Conservation (phyloP, 495 filamentous ascomycete genomes). For the Penicillium dipodomyicola region DNA sequence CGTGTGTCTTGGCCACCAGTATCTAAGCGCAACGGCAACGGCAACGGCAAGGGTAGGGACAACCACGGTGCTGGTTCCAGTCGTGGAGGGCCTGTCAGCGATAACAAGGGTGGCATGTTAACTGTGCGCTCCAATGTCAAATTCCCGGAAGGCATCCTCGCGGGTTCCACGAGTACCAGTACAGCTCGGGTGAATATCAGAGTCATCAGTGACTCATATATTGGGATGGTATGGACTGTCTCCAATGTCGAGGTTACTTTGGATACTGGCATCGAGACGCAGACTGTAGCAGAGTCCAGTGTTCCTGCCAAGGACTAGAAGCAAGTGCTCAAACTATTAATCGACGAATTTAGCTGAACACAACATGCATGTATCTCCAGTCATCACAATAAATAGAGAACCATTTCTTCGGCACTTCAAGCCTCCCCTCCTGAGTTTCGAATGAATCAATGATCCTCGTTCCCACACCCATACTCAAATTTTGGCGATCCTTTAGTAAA, state of each 20-base stretch:
- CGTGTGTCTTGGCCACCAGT: constrained; percentile 68
- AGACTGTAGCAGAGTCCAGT: constrained; percentile 28
- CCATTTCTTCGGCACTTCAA: constrained; percentile 24
- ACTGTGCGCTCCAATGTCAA: constrained; percentile 52
- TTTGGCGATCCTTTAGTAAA: neutral
- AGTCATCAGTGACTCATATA: constrained; percentile 82
- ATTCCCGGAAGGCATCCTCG: constrained; percentile 50
- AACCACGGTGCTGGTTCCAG: constrained; percentile 23
- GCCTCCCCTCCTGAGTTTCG: constrained; percentile 50
- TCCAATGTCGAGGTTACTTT: constrained; percentile 30
- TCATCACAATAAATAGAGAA: constrained; percentile 27
- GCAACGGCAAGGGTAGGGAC: constrained; percentile 19
- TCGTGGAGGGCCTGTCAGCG: constrained; percentile 24
- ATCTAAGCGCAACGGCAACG: constrained; percentile 25
- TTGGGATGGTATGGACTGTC: constrained; percentile 69
- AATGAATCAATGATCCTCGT: constrained; percentile 51
- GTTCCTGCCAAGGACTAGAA: constrained; percentile 20
- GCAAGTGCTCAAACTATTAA: constrained; percentile 5
- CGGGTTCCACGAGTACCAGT: constrained; percentile 18
- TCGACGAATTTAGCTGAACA: neutral
- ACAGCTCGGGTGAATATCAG: constrained; percentile 58
- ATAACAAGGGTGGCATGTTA: constrained; percentile 17
- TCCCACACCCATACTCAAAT: constrained; percentile 57
- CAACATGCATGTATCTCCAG: neutral
- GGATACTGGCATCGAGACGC: constrained; percentile 14